phyloP scores from a whole-genome alignment of 2,329 filamentous ascomycete genomes.

The Botrytis fragariae region DNA sequence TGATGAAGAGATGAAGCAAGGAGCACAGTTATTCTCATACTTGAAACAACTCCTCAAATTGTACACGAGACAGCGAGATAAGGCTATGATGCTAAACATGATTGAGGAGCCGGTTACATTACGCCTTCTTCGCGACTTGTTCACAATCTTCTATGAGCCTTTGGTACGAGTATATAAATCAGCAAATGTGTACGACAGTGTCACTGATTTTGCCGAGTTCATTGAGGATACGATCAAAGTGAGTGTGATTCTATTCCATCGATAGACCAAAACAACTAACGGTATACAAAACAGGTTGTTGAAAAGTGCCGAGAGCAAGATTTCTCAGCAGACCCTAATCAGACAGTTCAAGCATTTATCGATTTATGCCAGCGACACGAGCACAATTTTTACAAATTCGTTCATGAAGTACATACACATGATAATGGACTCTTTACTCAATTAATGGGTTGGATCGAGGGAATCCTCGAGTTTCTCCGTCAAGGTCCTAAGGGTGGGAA shows the following conservation, averaged over 20 bases:
- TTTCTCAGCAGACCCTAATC: constrained; percentile 91
- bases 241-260: constrained; percentile 26
- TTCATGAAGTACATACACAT: constrained; percentile 95
- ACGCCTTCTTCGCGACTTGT: constrained; percentile 92
- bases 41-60: constrained; percentile 94
- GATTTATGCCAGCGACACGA: constrained; percentile 94
- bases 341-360: constrained; percentile 97
- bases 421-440: constrained; percentile 96
- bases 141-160: constrained; percentile 98
- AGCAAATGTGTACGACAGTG: constrained; percentile 94
- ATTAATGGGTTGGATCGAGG: constrained; percentile 96
- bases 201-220: constrained; percentile 93
- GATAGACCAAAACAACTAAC: constrained; percentile 24
- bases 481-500: constrained; percentile 82
- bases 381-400: constrained; percentile 97
- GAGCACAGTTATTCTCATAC: constrained; percentile 88
- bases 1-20: constrained; percentile 83
- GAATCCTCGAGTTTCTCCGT: constrained; percentile 87
- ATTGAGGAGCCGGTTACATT: constrained; percentile 97
- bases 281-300: constrained; percentile 51
- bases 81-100: constrained; percentile 93
- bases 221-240: constrained; percentile 89
- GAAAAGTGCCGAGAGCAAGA: constrained; percentile 69
- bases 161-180: constrained; percentile 97
- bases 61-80: constrained; percentile 86